Percentiles rank a stretch among this genome's conserved stretches.
Conservation (phyloP, 2,329 filamentous ascomycete genomes). For the Didymella glomerata region DNA sequence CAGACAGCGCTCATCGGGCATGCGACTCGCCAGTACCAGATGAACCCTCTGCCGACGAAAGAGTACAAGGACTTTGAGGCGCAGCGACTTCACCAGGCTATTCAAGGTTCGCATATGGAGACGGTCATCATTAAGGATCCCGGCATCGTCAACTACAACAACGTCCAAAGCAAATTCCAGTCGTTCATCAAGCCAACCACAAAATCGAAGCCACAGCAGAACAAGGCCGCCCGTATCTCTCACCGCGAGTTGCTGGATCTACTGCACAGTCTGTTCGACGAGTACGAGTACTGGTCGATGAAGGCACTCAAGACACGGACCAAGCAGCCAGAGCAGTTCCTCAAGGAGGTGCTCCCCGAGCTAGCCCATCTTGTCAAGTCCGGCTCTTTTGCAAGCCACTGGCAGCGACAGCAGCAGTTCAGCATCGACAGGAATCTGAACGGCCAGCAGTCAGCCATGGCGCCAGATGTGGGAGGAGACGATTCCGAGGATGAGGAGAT, state of each 20-base stretch:
- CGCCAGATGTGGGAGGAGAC: slow-evolving; percentile 61
- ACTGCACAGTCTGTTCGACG: slow-evolving; percentile 82
- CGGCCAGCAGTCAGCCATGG: slow-evolving; percentile 47
- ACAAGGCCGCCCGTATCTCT: slow-evolving; percentile 90
- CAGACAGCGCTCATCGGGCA: slow-evolving; percentile 66
- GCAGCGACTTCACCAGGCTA: slow-evolving; percentile 56
- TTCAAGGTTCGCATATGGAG: slow-evolving; percentile 46
- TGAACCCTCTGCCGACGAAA: slow-evolving; percentile 56
- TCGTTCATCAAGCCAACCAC: slow-evolving; percentile 41
- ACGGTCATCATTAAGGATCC: slow-evolving; percentile 44
- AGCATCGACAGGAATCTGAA: slow-evolving; percentile 55
- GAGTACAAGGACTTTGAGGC: slow-evolving; percentile 55
- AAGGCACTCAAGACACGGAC: slow-evolving; percentile 79
- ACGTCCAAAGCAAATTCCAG: slow-evolving; percentile 44
- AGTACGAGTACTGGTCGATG: slow-evolving; percentile 94
- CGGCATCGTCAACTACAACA: slow-evolving; percentile 38
- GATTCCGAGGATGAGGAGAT: slow-evolving; percentile 77
- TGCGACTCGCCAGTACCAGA: slow-evolving; percentile 65
- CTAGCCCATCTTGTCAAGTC: slow-evolving; percentile 84
- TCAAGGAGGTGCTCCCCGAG: slow-evolving; percentile 83
- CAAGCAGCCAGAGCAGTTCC: slow-evolving; percentile 90
- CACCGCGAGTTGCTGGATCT: slow-evolving; percentile 87
- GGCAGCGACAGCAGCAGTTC: slow-evolving; percentile 78
- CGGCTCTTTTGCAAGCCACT: slow-evolving; percentile 85
- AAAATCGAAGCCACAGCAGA: slow-evolving; percentile 48